A percentile compares a stretch with the other conserved stretches of the same genome.
Evolutionary conservation across 371 early-diverging fungal genomes (phyloP).

Genomic region (Mortierella sp.): DNA sequence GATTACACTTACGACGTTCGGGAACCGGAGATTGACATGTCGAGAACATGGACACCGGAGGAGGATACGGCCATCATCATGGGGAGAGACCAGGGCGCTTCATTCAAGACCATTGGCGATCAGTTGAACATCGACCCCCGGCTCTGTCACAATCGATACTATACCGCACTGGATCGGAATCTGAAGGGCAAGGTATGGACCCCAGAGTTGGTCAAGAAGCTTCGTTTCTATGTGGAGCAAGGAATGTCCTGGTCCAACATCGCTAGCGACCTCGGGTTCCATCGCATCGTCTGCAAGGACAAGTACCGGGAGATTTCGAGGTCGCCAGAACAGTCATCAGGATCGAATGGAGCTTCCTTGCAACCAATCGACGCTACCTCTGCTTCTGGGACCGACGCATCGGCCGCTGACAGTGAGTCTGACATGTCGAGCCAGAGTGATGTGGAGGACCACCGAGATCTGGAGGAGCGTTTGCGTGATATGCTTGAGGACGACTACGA

Average conservation of each 20-base stretch:
- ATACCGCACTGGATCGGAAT: conserved; percentile 12
- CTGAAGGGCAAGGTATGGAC: conserved; percentile 32
- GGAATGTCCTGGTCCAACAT: conserved; percentile 41
- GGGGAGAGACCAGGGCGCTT: neutral
- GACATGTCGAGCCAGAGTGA: neutral
- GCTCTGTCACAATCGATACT: conserved; percentile 21
- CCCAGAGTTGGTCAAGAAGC: conserved; percentile 12
- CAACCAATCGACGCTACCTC: neutral
- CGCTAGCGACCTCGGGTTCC: conserved; percentile 23
- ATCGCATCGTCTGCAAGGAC: conserved; percentile 24
- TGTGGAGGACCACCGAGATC: conserved; percentile 5
- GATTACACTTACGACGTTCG: conserved; percentile 19
- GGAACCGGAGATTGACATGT: neutral
- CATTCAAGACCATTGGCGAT: conserved; percentile 25
- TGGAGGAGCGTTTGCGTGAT: neutral
- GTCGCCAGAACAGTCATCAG: neutral
- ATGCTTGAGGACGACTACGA: conserved; percentile 13
- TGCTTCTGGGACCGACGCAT: neutral
- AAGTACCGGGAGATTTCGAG: conserved; percentile 29
- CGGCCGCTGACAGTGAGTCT: neutral
- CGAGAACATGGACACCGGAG: conserved; percentile 31
- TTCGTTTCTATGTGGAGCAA: conserved; percentile 35
- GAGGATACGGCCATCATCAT: conserved; percentile 31
- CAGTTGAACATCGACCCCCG: conserved; percentile 16
- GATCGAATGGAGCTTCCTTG: neutral